Base-by-base conservation (phyloP, 306 rosid genomes). In the Lupinus albus region DNA sequence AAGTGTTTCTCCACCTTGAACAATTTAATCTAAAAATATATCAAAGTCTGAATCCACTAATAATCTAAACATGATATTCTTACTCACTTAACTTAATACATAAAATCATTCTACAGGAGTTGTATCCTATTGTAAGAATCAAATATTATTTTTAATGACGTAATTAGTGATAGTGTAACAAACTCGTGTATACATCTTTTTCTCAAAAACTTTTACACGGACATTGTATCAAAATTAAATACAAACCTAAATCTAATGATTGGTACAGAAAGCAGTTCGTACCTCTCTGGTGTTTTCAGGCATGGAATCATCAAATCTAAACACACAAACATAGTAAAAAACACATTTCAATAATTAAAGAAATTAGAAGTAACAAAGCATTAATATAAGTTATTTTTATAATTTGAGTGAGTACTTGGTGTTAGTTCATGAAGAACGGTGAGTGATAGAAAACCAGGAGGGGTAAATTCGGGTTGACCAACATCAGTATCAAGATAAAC, bases 401-500 rank as follows among this genome's bases (percentile, higher is more conserved):
- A 33, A 33, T 5, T 25, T 1, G 30, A 25, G n/a, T n/a, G n/a
- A 25, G 30, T 33, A 33, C 38, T 88, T 20, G 80, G 53, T 48
- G 80, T 79, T 36, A 50, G 66, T 61, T 64, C 74, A 60, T 83
- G 83, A 16, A 79, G 77, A 2, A 79, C 38, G 9, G 87, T 81
- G 44, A 86, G 83, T 45, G 88, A 86, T 11, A 86, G 51, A 79
- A 86, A 68, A 18, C 92, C 88, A 6, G 88, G 87, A 69, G 87
- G 82, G 30, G 87, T 84, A 61, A 86, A 86, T 81, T 84, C 92
- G 7, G 92, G 70, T 68, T 86, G 89, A 50, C 92, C 92, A 51
- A 84, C 92, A 72, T 83, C 91, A 21, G 88, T 78, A 75, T 86
- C 88, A 73, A 86, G 52, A 73, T 84, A 86, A 57, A 72, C 85